phyloP scores from a whole-genome alignment of 2,329 filamentous ascomycete species.

The Pyrenochaeta sp. region DNA sequence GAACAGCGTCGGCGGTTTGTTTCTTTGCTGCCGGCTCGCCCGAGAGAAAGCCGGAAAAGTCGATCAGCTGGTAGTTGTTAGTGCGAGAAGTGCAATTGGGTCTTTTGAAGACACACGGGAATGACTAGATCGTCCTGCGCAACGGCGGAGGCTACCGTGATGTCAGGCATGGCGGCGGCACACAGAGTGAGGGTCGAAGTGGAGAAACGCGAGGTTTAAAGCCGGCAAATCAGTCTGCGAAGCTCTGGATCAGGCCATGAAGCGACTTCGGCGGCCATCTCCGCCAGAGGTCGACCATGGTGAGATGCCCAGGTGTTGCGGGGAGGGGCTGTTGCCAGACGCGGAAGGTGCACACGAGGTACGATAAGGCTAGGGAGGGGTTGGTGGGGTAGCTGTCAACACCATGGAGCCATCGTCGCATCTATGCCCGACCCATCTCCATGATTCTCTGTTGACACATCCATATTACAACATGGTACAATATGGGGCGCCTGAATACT shows the following conservation, averaged over 20 bases:
- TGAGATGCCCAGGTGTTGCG: conserved; percentile 14
- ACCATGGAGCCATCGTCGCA: conserved; percentile 4
- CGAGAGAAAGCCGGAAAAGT: conserved; percentile 76
- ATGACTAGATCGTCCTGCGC: conserved; percentile 50
- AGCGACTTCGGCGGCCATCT: conserved; percentile 24
- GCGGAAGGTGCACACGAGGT: conserved; percentile 38
- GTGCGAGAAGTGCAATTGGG: too few relatives aligned
- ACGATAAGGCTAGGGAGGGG: conserved; percentile 32
- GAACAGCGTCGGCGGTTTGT: conserved; percentile 73
- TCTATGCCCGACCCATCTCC: background rate
- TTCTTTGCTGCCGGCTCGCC: conserved; percentile 68
- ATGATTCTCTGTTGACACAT: too few relatives aligned
- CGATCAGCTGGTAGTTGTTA: conserved; percentile 67
- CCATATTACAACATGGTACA: too few relatives aligned
- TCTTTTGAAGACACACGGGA: conserved; percentile 35
- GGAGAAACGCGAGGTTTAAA: too few relatives aligned
- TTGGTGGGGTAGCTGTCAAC: conserved; percentile 20
- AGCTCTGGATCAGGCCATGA: conserved; percentile 12
- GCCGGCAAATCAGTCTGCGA: too few relatives aligned
- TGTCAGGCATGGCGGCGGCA: conserved; percentile 23
- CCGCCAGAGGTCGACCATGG: conserved; percentile 23
- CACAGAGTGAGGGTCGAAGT: background rate
- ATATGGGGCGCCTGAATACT: too few relatives aligned
- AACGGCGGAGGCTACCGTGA: conserved; percentile 44
- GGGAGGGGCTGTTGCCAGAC: conserved; percentile 21